phyloP scores from a whole-genome alignment of 805 yeast genomes.

The Candida tibetensis region DNA sequence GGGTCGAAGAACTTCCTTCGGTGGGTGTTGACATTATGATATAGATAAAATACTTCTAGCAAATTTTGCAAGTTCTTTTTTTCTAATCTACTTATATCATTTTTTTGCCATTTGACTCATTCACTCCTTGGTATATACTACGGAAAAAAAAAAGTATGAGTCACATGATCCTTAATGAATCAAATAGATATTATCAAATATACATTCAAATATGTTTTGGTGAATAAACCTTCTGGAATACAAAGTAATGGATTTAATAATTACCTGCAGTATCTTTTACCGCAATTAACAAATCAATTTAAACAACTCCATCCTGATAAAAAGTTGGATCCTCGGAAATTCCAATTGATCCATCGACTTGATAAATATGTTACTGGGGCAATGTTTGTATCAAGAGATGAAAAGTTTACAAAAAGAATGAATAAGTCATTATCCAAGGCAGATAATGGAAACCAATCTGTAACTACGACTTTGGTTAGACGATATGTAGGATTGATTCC shows the following conservation, averaged over 20 bases:
- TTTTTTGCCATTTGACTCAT: too few species aligned
- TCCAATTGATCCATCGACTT: conserved; percentile 19
- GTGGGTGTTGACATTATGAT: too few species aligned
- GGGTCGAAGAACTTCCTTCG: too few species aligned
- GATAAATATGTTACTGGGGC: conserved; percentile 26
- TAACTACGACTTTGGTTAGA: too few species aligned
- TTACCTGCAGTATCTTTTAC: conserved; percentile 8
- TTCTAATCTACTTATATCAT: too few species aligned
- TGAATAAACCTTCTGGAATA: conserved; percentile 22
- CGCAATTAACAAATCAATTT: conserved; percentile 12
- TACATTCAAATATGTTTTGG: conserved; percentile 17
- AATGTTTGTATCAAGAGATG: conserved; percentile 17
- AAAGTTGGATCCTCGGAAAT: conserved; percentile 8
- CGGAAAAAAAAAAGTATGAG: too few species aligned
- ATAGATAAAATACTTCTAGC: too few species aligned
- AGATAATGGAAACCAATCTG: background rate
- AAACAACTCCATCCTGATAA: conserved; percentile 10
- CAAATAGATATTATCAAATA: conserved; percentile 13
- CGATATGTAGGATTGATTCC: conserved; percentile 19
- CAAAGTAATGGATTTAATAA: conserved; percentile 13
- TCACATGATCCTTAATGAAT: background rate
- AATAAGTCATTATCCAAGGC: conserved; percentile 9
- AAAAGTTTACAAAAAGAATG: conserved; percentile 13
- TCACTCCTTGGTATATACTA: too few species aligned
- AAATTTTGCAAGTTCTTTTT: too few species aligned